Conservation (phyloP, 2,329 filamentous ascomycete genomes). For the Colletotrichum lindemuthianum region DNA sequence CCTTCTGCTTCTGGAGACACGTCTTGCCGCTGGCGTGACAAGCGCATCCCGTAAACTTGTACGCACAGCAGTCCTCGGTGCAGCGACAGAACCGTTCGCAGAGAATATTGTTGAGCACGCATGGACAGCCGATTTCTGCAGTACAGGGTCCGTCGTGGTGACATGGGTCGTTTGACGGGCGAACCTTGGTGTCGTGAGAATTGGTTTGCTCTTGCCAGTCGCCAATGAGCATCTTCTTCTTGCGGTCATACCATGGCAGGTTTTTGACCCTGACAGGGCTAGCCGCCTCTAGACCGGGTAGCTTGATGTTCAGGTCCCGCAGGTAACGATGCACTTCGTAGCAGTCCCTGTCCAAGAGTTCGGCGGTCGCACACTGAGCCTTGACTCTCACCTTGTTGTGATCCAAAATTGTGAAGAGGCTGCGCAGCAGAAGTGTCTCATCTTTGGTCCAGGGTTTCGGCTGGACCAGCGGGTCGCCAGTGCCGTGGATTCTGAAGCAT, state of each 20-base stretch:
- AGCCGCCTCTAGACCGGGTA: constrained; percentile 41
- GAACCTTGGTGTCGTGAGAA: constrained; percentile 64
- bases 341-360: constrained; percentile 62
- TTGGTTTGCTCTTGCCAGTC: constrained; percentile 67
- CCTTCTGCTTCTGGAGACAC: constrained; percentile 65
- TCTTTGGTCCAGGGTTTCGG: constrained; percentile 57
- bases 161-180: constrained; percentile 72
- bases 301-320: constrained; percentile 49
- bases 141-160: constrained; percentile 76
- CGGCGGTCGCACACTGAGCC: constrained; percentile 60
- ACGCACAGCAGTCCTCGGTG: constrained; percentile 65
- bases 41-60: constrained; percentile 73
- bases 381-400: constrained; percentile 52
- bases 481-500: constrained; percentile 51
- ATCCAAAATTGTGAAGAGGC: constrained; percentile 55
- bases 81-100: constrained; percentile 80
- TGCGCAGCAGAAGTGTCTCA: constrained; percentile 59
- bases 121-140: constrained; percentile 66
- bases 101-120: constrained; percentile 67
- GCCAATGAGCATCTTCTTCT: constrained; percentile 62
- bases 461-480: constrained; percentile 4
- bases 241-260: constrained; percentile 66
- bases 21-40: constrained; percentile 71
- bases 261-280: constrained; percentile 52
- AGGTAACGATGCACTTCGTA: constrained; percentile 61